Evolutionary conservation across 2,329 filamentous ascomycete genomes (phyloP), one percentile per base, ranked within the genome.

Genomic region (Rhynchosporium agropyri): DNA sequence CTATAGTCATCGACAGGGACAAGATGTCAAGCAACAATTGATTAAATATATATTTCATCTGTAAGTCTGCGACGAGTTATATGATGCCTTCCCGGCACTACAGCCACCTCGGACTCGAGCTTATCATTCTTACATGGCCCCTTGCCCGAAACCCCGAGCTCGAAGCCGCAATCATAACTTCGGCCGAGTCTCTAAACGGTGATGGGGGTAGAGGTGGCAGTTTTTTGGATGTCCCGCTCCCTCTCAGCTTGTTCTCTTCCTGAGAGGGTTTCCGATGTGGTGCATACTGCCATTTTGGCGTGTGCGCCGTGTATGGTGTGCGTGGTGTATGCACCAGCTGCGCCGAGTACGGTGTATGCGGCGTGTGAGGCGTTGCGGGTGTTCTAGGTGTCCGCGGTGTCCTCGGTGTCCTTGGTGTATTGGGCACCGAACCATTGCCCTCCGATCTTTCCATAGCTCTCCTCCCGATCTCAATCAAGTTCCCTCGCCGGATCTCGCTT

Each of bases 381-480:
- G 46, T 49, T 29, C 46, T 26, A 4, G 46, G 46, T 29, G 46
- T 49, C 29, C 46, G 5, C 4, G 46, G 48, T 50, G 48, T 49
- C 29, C 46, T 10, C 4, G 46, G 48, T 50, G 48, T 33, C 15
- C 33, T 13, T 33, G 33, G 51, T 4, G 33, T 54, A 8, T 42
- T n/a, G 26, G 51, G 51, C 2, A 40, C 5, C 10, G 51, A 54
- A 54, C 10, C 36, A 33, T n/a, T 40, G 9, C 36, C 51, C 40
- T 54, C 33, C 5, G 51, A 54, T 13, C 51, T 42, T 33, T 54
- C 33, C 51, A 54, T 42, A 10, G 51, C 51, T 28, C 51, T 54
- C 36, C 51, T 54, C 33, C 51, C 51, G 29, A 54, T 54, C 33
- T 42, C 51, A 4, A 54, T 33, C 36, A 54, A 15, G 40, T 54